A percentile compares a stretch with the other conserved stretches of the same genome.
Conservation (phyloP, 495 filamentous ascomycete species). For the Penicillium turbatum region DNA sequence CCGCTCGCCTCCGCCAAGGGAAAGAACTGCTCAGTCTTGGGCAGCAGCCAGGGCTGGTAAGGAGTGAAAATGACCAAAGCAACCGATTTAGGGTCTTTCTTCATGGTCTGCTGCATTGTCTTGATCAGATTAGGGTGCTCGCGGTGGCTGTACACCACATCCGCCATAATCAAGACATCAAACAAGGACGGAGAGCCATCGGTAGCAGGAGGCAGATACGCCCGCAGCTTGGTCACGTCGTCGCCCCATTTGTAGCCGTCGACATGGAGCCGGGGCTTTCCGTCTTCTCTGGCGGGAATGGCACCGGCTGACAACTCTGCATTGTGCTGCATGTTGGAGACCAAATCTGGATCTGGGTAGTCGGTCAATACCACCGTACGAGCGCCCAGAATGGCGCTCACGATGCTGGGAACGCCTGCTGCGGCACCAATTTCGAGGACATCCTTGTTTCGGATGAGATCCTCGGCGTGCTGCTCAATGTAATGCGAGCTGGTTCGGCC, state of each 20-base stretch:
- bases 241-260: conserved; percentile 81
- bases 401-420: conserved; percentile 77
- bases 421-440: conserved; percentile 90
- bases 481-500: conserved; percentile 68
- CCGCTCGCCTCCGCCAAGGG: conserved; percentile 62
- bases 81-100: conserved; percentile 46
- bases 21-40: conserved; percentile 84
- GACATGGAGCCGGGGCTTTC: conserved; percentile 39
- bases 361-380: conserved; percentile 74
- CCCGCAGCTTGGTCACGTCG: conserved; percentile 47
- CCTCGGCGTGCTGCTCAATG: conserved; percentile 59
- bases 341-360: conserved; percentile 76
- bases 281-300: conserved; percentile 21
- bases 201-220: conserved; percentile 37
- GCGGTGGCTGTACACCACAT: conserved; percentile 83
- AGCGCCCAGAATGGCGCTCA: conserved; percentile 69
- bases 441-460: conserved; percentile 54
- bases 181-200: conserved; percentile 45
- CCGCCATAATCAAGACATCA: conserved; percentile 78
- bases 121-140: conserved; percentile 73
- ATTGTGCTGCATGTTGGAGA: conserved; percentile 72
- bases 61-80: conserved; percentile 91
- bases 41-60: conserved; percentile 83
- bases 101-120: conserved; percentile 62
- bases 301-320: conserved; percentile 44